A percentile compares a stretch with the other conserved stretches of the same genome.
These are phyloP conservation scores for Paraphoma sp. DNA, from an alignment of 2,329 filamentous ascomycete species.

Conservation along the genomic window DNA sequence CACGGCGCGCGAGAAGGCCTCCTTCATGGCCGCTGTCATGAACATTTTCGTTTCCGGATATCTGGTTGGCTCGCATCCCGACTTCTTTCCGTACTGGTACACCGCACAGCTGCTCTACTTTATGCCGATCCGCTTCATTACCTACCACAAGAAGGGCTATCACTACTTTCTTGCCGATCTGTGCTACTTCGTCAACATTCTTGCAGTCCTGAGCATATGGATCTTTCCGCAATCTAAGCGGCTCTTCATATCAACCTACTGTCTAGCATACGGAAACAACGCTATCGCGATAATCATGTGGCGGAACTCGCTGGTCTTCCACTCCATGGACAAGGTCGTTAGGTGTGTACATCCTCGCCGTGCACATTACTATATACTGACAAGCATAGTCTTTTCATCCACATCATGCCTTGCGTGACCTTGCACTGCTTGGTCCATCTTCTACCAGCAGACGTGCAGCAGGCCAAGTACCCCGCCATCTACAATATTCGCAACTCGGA, in stretches of 20 bases:
- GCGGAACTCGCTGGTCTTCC: constrained; percentile 97
- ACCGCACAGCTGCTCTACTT: constrained; percentile 87
- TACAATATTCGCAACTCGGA: constrained; percentile 76
- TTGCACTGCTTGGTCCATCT: constrained; percentile 93
- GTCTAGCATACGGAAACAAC: constrained; percentile 94
- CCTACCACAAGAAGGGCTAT: constrained; percentile 88
- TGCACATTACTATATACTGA: constrained; percentile 13
- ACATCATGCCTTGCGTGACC: constrained; percentile 97
- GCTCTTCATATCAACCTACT: constrained; percentile 90
- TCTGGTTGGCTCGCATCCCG: constrained; percentile 82
- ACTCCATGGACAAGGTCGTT: constrained; percentile 97
- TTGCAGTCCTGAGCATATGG: constrained; percentile 85
- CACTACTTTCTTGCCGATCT: constrained; percentile 92
- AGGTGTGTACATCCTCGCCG: constrained; percentile 57
- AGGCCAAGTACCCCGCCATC: constrained; percentile 79
- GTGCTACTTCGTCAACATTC: constrained; percentile 96
- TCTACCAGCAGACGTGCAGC: constrained; percentile 69
- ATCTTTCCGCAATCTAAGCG: constrained; percentile 88
- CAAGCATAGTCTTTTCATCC: constrained; percentile 80
- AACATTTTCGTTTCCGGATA: constrained; percentile 98
- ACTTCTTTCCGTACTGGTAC: constrained; percentile 94
- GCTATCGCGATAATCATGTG: constrained; percentile 98
- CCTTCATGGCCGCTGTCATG: constrained; percentile 94
- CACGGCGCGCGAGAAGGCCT: constrained; percentile 88
- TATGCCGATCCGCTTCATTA: constrained; percentile 94